Evolutionary conservation across 1,284 basidiomycete genomes (phyloP), one percentile per base, ranked within the genome.

Genomic region (Apiotrichum domesticum): DNA sequence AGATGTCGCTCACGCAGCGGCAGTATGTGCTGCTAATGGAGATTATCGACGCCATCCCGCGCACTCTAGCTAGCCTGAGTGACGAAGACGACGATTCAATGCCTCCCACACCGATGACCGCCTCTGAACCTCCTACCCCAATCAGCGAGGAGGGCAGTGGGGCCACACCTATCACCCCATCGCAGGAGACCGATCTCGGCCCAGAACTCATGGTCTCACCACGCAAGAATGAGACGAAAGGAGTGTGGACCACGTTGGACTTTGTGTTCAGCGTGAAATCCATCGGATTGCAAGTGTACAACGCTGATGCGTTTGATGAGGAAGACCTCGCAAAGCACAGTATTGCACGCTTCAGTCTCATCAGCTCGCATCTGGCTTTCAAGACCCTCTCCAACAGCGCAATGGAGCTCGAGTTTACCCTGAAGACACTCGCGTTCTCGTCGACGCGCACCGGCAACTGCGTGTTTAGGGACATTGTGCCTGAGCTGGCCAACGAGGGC

Each of bases 261-360:
- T 72, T 97, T 48, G 81, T 86, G 14, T 85, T 98, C 61, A 82
- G 82, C 7, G 80, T 97, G 56, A 79, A 83, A 46, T 80, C 84
- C 1, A 83, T 98, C 65, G 89, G 87, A 66, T 80, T 98, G n/a
- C 91, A 97, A 70, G 80, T 98, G n/a, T 98, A 92, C 74, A 90
- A 88, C 56, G 80, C 76, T 2, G 77, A 78, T 41, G 90, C 88
- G 0, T 82, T 81, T 7, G 77, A 78, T 1, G 82, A 85, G 54
- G 73, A 79, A 11, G 83, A 82, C 62, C 75, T 95, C 55, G 84
- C 85, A 72, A 83, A 87, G 4, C 84, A 88, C 64, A 91, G 91
- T 42, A 89, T 98, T 55, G 87, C 87, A 15, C 82, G 85, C 41
- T 94, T 98, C 71, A 85, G 90, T 2, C 79, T 98, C 56, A 88